Conservation (phyloP, 2,329 filamentous ascomycete genomes). For the Cercospora sojina region DNA sequence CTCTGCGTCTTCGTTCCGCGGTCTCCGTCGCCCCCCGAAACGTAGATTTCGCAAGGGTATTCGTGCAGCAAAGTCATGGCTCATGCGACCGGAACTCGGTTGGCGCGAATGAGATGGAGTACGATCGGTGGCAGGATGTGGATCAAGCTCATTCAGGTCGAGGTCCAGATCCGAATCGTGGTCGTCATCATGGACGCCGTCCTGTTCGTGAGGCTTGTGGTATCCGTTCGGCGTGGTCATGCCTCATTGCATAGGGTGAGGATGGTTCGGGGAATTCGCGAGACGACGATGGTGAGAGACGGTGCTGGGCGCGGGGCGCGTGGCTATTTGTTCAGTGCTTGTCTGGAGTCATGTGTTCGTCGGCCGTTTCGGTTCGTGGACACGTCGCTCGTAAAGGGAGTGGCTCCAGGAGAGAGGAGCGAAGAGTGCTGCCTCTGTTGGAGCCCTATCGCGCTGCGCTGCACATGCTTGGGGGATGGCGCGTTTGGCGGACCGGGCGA, state of each 20-base stretch:
- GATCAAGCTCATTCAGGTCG: slow-evolving; percentile 77
- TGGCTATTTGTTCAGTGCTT: background rate
- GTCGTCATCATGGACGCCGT: slow-evolving; percentile 55
- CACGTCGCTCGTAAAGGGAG: background rate
- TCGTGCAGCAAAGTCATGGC: slow-evolving; percentile 48
- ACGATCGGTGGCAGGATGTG: slow-evolving; percentile 40
- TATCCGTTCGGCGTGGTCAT: slow-evolving; percentile 50
- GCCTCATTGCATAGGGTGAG: slow-evolving; percentile 38
- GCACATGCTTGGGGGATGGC: background rate
- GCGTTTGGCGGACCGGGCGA: slow-evolving; percentile 1
- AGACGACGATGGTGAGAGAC: background rate
- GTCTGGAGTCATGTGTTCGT: background rate
- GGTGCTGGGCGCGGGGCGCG: background rate
- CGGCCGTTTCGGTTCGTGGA: background rate
- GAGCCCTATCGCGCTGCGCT: background rate
- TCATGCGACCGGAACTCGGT: slow-evolving; percentile 26
- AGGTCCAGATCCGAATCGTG: slow-evolving; percentile 72
- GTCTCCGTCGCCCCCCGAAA: slow-evolving; percentile 46
- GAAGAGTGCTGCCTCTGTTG: background rate
- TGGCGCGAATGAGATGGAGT: slow-evolving; percentile 15
- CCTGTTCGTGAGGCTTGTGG: slow-evolving; percentile 59
- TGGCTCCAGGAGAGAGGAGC: background rate
- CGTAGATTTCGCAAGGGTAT: slow-evolving; percentile 69
- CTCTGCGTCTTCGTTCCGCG: slow-evolving; percentile 57
- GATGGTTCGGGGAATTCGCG: slow-evolving; percentile 2